Conservation (phyloP, 2,329 filamentous ascomycete species). For the Neofusicoccum kwambonambiense region DNA sequence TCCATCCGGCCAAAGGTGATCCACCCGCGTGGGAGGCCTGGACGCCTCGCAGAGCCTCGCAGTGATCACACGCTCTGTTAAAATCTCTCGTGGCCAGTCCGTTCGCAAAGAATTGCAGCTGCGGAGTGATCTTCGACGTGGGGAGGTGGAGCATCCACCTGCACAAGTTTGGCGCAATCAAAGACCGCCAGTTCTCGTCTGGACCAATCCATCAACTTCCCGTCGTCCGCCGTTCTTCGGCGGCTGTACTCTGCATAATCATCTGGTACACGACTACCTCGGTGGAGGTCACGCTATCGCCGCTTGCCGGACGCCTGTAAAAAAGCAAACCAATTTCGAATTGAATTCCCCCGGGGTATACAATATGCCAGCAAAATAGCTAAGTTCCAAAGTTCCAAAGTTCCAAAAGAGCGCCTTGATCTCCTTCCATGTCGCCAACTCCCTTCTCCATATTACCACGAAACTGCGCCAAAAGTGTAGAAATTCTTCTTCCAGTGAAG, state of each 20-base stretch:
- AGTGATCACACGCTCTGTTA: background rate
- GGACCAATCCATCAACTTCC: background rate
- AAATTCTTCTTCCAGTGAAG: background rate
- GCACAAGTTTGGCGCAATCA: too few species aligned
- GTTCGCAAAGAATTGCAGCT: too few species aligned
- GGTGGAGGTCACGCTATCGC: too few species aligned
- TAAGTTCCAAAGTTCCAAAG: slow-evolving; percentile 10
- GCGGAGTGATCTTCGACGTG: too few species aligned
- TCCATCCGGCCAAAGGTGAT: background rate
- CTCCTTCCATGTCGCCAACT: background rate
- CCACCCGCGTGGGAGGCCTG: background rate
- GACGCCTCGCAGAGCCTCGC: slow-evolving; percentile 3
- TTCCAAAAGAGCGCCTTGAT: slow-evolving; percentile 10
- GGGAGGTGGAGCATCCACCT: too few species aligned
- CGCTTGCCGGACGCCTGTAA: background rate
- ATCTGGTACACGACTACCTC: too few species aligned
- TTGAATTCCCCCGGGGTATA: slow-evolving; percentile 10
- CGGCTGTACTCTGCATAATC: background rate
- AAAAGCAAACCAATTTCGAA: background rate
- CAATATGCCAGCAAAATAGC: slow-evolving; percentile 12
- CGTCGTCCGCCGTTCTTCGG: background rate
- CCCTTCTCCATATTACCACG: background rate
- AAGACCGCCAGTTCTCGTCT: background rate
- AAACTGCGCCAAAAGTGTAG: background rate
- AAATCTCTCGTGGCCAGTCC: background rate